These are phyloP conservation scores for Calvatia gigantea DNA, from an alignment of 768 basidiomycete genomes.

Conservation along the genomic window DNA sequence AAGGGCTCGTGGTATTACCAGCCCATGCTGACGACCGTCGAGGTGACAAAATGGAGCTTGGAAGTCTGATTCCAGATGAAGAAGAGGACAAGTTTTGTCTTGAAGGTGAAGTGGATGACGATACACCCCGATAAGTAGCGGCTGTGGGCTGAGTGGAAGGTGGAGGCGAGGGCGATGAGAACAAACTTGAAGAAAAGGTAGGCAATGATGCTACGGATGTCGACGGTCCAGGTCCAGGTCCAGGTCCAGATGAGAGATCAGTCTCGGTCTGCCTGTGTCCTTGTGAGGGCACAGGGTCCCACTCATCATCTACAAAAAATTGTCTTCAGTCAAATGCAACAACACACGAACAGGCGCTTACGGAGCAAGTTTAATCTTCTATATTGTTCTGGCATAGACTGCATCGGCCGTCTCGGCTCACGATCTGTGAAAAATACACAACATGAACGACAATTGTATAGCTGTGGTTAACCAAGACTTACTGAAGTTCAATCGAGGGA, in stretches of 20 bases:
- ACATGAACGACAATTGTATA: not conserved
- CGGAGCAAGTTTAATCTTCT: not conserved
- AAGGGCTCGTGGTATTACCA: not conserved
- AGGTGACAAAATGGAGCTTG: not conserved
- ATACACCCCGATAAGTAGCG: too few relatives aligned
- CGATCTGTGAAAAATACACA: not conserved
- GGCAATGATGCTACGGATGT: not conserved
- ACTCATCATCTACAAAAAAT: not conserved
- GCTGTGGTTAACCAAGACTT: not conserved
- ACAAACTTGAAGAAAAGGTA: slow-evolving; percentile 3
- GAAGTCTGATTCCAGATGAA: not conserved
- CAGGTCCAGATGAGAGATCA: not conserved
- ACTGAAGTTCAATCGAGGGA: not conserved
- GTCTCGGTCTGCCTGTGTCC: slow-evolving; percentile 1
- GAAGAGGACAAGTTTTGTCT: not conserved
- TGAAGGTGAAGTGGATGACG: not conserved
- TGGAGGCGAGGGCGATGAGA: not conserved
- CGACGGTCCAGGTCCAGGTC: not conserved
- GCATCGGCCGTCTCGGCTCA: not conserved
- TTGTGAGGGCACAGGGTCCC: slow-evolving; percentile 1
- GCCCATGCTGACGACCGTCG: not conserved
- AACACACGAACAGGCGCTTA: not conserved
- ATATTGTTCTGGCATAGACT: not conserved
- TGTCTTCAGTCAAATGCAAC: not conserved
- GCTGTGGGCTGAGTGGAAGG: not conserved